phyloP scores from a whole-genome alignment of 2,329 filamentous ascomycete species.

The Graphiopsis chlorocephala region DNA sequence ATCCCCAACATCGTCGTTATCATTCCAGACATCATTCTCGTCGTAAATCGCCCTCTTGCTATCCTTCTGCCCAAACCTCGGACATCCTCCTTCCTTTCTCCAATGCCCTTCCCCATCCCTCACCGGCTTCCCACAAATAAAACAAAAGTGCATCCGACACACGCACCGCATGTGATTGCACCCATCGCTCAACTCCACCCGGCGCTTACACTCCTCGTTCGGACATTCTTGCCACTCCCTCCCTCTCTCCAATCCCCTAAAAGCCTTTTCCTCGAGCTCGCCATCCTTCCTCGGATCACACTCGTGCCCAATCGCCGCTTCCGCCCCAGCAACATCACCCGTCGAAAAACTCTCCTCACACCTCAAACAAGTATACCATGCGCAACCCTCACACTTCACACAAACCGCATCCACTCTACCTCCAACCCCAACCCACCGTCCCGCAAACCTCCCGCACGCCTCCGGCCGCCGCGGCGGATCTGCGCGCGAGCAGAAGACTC shows the following conservation, averaged over 20 bases:
- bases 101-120: slow-evolving; percentile 7
- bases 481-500: slow-evolving; percentile 15
- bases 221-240: slow-evolving; percentile 22
- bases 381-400: slow-evolving; percentile 1
- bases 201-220: slow-evolving; percentile 13
- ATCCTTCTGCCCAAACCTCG: slow-evolving; percentile 1
- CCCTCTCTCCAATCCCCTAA: slow-evolving; percentile 15
- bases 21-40: not conserved
- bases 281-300: slow-evolving; percentile 12
- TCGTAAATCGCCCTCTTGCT: slow-evolving; percentile 7
- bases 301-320: slow-evolving; percentile 12
- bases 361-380: slow-evolving; percentile 15
- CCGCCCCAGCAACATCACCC: not conserved
- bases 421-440: not conserved
- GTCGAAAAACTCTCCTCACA: slow-evolving; percentile 11
- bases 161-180: slow-evolving; percentile 22
- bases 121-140: slow-evolving; percentile 18
- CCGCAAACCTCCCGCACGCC: slow-evolving; percentile 8
- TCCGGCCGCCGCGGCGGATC: slow-evolving; percentile 7
- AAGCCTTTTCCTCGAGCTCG: slow-evolving; percentile 12
- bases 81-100: slow-evolving; percentile 2
- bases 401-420: not conserved
- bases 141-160: slow-evolving; percentile 24
- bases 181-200: slow-evolving; percentile 18
- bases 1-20: slow-evolving; percentile 1